These are phyloP conservation scores for Globisporangium middletonii DNA, from an alignment of 352 stramenopile genomes.

Conservation along the genomic window DNA sequence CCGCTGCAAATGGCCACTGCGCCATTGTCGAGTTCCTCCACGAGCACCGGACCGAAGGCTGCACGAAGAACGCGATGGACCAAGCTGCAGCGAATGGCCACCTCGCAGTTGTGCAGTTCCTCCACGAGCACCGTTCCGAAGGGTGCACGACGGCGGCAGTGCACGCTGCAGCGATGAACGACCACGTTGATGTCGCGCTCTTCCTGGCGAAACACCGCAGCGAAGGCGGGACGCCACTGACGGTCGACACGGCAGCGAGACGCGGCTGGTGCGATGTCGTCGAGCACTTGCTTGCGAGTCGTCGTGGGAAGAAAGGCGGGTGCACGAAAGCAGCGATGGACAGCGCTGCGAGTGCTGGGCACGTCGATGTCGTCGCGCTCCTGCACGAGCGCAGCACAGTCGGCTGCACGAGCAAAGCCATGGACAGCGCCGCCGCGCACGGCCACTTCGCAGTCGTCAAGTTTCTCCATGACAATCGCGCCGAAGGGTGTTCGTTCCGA, in stretches of 20 bases:
- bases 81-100: neutral
- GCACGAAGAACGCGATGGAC: neutral
- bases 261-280: neutral
- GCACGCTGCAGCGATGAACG: neutral
- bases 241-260: neutral
- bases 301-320: neutral
- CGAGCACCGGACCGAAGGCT: neutral
- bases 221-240: neutral
- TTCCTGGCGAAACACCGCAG: neutral
- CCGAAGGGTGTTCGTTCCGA: neutral
- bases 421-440: neutral
- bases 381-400: neutral
- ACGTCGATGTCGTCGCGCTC: neutral
- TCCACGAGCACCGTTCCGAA: neutral
- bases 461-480: constrained; percentile 3
- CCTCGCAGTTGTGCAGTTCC: neutral
- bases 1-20: neutral
- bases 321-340: neutral
- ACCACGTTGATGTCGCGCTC: neutral
- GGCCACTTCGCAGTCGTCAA: neutral
- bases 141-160: neutral
- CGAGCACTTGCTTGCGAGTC: neutral
- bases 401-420: neutral
- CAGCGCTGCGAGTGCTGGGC: neutral
- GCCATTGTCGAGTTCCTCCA: neutral